phyloP scores from a whole-genome alignment of 1,284 basidiomycete genomes.

The Cutaneotrichosporon cutaneum region DNA sequence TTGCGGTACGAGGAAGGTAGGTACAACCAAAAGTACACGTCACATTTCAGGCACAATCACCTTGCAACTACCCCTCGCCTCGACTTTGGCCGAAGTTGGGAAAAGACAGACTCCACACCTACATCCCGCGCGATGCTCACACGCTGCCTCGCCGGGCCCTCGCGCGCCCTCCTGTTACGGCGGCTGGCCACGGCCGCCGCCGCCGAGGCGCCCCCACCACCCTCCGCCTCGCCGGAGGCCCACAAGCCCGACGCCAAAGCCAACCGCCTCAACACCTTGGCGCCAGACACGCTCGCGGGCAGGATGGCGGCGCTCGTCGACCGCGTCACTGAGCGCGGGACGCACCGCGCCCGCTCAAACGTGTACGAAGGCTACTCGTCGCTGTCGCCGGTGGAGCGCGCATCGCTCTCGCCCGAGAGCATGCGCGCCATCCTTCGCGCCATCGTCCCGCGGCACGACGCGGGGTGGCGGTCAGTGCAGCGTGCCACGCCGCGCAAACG shows the following conservation, averaged over 20 bases:
- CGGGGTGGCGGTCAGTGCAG: constrained; percentile 11
- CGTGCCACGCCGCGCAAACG: constrained; percentile 2
- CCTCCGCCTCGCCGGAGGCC: background rate
- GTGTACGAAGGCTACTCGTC: constrained; percentile 7
- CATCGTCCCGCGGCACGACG: constrained; percentile 20
- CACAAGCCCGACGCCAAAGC: background rate
- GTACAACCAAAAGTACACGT: background rate
- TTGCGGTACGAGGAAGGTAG: background rate
- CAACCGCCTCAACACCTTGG: background rate
- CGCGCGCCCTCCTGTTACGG: constrained; percentile 15
- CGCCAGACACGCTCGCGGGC: background rate
- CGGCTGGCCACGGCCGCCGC: constrained; percentile 10
- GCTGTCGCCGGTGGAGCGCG: constrained; percentile 13
- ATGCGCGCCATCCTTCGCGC: constrained; percentile 17
- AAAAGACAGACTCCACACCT: background rate
- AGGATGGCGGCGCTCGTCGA: constrained; percentile 4
- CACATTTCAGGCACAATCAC: background rate
- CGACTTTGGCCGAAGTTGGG: background rate
- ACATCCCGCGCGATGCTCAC: constrained; percentile 16
- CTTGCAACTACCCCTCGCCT: background rate
- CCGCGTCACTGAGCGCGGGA: background rate
- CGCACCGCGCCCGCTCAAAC: background rate
- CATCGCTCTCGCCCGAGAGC: constrained; percentile 8
- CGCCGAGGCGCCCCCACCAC: background rate
- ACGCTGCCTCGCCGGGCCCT: constrained; percentile 20